phyloP scores from a whole-genome alignment of 176 grass and related monocot genomes.

The Melocanna baccifera region DNA sequence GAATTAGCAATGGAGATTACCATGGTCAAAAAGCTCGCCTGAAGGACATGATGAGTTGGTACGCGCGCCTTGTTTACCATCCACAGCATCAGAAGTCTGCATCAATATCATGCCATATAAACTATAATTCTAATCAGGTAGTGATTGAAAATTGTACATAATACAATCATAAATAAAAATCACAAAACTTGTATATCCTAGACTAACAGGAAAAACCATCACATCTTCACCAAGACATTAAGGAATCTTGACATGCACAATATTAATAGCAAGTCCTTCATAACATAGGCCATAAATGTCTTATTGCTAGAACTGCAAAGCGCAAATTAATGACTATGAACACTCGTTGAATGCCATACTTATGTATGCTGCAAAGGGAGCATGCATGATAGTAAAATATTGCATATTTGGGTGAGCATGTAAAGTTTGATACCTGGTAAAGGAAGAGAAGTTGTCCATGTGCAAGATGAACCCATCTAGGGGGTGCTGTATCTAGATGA shows the following conservation, averaged over 20 bases:
- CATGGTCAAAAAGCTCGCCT: constrained; percentile 99
- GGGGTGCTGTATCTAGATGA: constrained; percentile 81
- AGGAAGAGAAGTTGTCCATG: constrained; percentile 94
- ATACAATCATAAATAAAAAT: neutral
- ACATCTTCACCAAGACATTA: neutral
- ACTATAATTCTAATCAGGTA: neutral
- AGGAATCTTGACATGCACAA: neutral
- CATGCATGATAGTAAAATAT: neutral
- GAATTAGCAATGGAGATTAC: constrained; percentile 41
- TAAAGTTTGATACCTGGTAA: constrained; percentile 71
- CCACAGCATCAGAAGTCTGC: constrained; percentile 99
- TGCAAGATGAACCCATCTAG: constrained; percentile 96
- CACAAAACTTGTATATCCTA: neutral
- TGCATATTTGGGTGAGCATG: neutral
- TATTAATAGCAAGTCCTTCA: neutral
- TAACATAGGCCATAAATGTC: neutral
- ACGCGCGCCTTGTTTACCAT: constrained; percentile 98
- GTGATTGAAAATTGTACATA: neutral
- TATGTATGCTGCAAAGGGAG: neutral
- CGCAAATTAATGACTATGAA: neutral
- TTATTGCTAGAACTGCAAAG: neutral
- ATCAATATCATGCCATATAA: neutral
- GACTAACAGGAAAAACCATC: neutral
- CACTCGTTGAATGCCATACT: neutral
- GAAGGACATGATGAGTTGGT: constrained; percentile 96